phyloP scores from a whole-genome alignment of 345 rosid genomes.

The Pelargonium nanum region DNA sequence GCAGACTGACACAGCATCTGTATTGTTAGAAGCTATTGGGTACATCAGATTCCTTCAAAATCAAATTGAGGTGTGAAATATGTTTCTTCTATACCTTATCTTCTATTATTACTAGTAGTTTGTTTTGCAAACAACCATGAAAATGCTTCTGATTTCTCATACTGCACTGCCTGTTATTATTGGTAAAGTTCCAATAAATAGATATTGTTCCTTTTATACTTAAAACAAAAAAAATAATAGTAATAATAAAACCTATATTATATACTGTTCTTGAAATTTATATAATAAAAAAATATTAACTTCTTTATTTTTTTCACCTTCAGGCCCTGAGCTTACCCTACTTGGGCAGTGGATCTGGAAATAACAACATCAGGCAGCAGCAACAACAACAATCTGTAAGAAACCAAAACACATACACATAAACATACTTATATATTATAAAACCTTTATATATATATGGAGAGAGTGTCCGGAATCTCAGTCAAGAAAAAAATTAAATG shows the following conservation, averaged over 20 bases:
- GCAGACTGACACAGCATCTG: conserved; percentile 99
- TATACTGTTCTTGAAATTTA: conserved; percentile 15
- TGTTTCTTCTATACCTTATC: conserved; percentile 18
- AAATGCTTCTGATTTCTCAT: background rate
- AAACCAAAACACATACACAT: background rate
- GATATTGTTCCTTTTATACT: conserved; percentile 8
- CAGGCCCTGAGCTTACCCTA: conserved; percentile 97
- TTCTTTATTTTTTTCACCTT: background rate
- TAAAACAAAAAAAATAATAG: conserved; percentile 5
- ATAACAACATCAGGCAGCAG: conserved; percentile 52
- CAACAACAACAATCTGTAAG: conserved; percentile 55
- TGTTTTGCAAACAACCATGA: conserved; percentile 23
- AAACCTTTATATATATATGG: too few relatives aligned
- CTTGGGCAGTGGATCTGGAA: conserved; percentile 56
- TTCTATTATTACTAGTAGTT: conserved; percentile 3
- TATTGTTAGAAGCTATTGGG: conserved; percentile 95
- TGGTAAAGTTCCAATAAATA: conserved; percentile 11
- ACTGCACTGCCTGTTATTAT: too few relatives aligned
- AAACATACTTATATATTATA: background rate
- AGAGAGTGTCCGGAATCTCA: too few relatives aligned
- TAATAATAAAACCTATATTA: background rate
- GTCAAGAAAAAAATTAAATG: too few relatives aligned
- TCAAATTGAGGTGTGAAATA: conserved; percentile 96
- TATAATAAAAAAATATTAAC: background rate
- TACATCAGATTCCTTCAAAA: conserved; percentile 99